These are phyloP conservation scores for Boletellus emodensis DNA, from an alignment of 768 basidiomycete species.

Conservation along the genomic window DNA sequence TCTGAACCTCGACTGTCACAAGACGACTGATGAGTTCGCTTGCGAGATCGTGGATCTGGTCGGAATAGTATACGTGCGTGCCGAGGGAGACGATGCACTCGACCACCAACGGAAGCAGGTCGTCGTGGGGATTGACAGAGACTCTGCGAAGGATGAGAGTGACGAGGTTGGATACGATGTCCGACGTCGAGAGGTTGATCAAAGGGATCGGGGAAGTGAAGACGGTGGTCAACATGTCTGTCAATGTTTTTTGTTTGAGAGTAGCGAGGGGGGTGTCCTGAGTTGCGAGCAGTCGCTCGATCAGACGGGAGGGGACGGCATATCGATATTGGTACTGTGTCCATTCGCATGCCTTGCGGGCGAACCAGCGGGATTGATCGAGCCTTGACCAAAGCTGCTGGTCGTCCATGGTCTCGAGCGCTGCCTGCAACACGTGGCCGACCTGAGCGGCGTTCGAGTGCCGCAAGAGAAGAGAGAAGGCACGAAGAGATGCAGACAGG, in stretches of 20 bases:
- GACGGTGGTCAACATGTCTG: conserved; percentile 77
- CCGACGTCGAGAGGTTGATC: conserved; percentile 87
- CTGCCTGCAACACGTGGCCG: conserved; percentile 64
- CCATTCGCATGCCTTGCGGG: conserved; percentile 77
- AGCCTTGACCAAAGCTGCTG: conserved; percentile 60
- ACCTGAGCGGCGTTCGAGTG: conserved; percentile 79
- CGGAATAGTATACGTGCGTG: conserved; percentile 91
- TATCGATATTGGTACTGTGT: conserved; percentile 92
- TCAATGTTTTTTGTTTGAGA: conserved; percentile 55
- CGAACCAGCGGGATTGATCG: conserved; percentile 80
- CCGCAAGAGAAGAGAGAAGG: conserved; percentile 64
- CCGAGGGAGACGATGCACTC: conserved; percentile 80
- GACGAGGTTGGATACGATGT: conserved; percentile 77
- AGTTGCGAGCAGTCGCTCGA: conserved; percentile 67
- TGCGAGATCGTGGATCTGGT: conserved; percentile 91
- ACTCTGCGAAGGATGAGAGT: conserved; percentile 69
- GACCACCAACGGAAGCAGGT: conserved; percentile 63
- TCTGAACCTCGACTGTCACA: conserved; percentile 63
- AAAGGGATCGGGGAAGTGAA: conserved; percentile 80
- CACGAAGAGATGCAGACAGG: conserved; percentile 66
- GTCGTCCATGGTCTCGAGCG: conserved; percentile 64
- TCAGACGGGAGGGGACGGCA: conserved; percentile 78
- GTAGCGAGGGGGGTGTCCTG: conserved; percentile 50
- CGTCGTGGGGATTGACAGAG: conserved; percentile 56
- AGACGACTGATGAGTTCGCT: conserved; percentile 78